phyloP scores from a whole-genome alignment of 1,139 yeast genomes.

The Debaryomyces nepalensis region DNA sequence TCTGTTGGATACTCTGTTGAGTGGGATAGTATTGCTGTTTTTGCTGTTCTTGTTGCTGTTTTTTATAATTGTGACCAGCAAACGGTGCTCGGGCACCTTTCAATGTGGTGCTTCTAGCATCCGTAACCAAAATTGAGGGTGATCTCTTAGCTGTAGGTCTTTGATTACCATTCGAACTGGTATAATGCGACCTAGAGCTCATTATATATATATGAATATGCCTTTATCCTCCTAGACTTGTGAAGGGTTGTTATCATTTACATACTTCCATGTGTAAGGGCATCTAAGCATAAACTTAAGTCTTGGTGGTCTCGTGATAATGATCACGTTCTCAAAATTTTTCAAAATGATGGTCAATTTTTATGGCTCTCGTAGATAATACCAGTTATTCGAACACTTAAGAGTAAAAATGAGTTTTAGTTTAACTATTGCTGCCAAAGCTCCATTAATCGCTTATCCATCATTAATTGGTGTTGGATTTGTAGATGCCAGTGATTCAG shows the following conservation, averaged over 20 bases:
- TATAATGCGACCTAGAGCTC: conserved; percentile 14
- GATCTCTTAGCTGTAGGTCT: conserved; percentile 84
- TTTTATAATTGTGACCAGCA: conserved; percentile 62
- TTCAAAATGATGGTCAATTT: neutral
- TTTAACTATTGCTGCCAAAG: conserved; percentile 82
- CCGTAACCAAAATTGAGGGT: conserved; percentile 92
- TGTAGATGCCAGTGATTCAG: conserved; percentile 57
- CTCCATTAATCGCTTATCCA: conserved; percentile 81
- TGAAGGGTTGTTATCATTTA: neutral
- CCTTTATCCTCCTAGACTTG: neutral
- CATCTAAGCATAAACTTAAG: neutral
- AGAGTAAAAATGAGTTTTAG: conserved; percentile 30
- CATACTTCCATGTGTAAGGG: neutral
- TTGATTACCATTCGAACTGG: conserved; percentile 18
- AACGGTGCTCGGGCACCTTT: conserved; percentile 81
- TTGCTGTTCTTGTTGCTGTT: conserved; percentile 38
- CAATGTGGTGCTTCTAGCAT: conserved; percentile 64
- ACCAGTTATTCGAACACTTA: neutral
- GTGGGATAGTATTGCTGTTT: conserved; percentile 23
- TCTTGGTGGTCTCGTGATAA: neutral
- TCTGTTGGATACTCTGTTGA: conserved; percentile 26
- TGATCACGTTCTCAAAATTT: conserved; percentile 5
- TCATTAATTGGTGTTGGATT: conserved; percentile 77
- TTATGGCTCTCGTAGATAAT: neutral
- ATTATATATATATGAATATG: neutral